Conservation (phyloP, 2,329 filamentous ascomycete species). For the Xylaria sp. region DNA sequence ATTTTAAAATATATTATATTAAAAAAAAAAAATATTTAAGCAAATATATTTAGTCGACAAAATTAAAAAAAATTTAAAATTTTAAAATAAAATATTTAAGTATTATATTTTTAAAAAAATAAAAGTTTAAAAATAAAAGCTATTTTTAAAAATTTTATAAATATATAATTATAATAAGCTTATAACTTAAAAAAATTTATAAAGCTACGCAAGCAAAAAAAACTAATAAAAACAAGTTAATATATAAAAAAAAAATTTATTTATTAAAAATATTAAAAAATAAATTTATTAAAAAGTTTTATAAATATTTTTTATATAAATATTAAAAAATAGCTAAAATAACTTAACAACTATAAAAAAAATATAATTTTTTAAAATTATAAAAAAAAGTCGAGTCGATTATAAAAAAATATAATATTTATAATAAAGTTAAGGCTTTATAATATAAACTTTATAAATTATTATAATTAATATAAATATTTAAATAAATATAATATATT, state of each 20-base stretch:
- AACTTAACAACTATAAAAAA: not conserved
- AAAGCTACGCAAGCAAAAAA: constrained; percentile 6
- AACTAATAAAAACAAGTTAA: not conserved
- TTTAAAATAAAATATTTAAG: no score
- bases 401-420: constrained; percentile 20
- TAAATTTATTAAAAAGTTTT: constrained; percentile 7
- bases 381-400: constrained; percentile 1
- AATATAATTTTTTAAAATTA: no score
- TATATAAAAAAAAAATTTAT: constrained; percentile 8
- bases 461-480: constrained; percentile 6
- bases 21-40: no score
- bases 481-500: not conserved
- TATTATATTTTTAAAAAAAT: no score
- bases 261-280: constrained; percentile 2
- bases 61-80: no score
- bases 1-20: constrained; percentile 24
- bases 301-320: no score
- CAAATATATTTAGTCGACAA: no score
- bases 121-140: no score
- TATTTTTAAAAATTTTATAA: no score
- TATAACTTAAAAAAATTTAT: no score
- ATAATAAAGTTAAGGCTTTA: constrained; percentile 16
- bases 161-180: no score
- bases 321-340: not conserved
- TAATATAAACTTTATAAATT: constrained; percentile 11